phyloP scores from a whole-genome alignment of 179 eudicot species.

The Camellia oleifera region DNA sequence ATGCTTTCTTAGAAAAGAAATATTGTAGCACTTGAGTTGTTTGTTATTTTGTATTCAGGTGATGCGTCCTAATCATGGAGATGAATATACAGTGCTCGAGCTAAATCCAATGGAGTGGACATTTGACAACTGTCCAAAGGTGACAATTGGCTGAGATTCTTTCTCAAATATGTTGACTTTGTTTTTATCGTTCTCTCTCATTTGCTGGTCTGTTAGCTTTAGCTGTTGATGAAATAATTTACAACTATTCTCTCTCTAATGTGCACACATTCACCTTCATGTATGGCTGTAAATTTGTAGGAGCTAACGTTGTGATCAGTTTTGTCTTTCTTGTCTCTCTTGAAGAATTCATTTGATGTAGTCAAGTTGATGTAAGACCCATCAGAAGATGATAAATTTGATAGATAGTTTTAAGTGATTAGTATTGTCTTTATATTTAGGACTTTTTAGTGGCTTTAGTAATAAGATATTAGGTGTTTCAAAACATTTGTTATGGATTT shows the following conservation, averaged over 20 bases:
- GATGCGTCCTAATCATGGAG: constrained; percentile 81
- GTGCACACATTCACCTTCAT: background rate
- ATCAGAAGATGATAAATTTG: too few relatives aligned
- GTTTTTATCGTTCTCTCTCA: background rate
- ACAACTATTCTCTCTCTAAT: background rate
- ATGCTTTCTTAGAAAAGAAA: background rate
- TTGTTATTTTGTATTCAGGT: constrained; percentile 42
- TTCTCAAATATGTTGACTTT: background rate
- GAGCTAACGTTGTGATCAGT: background rate
- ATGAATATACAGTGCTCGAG: constrained; percentile 52
- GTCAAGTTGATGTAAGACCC: too few relatives aligned
- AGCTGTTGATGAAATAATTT: background rate
- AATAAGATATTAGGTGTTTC: too few relatives aligned
- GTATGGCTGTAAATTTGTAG: background rate
- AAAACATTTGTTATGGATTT: too few relatives aligned
- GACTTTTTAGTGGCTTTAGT: too few relatives aligned
- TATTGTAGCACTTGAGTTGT: background rate
- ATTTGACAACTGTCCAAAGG: constrained; percentile 57
- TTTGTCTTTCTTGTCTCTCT: constrained; percentile 5
- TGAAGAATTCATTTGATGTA: background rate
- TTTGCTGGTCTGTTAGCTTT: background rate
- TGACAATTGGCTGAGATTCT: constrained; percentile 19
- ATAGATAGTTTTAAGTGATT: too few relatives aligned
- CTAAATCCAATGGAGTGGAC: constrained; percentile 75
- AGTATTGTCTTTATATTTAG: too few relatives aligned